Evolutionary conservation across 176 grass and related monocot species (phyloP), one percentile per base, ranked within the genome.

Genomic region (Typha latifolia): DNA sequence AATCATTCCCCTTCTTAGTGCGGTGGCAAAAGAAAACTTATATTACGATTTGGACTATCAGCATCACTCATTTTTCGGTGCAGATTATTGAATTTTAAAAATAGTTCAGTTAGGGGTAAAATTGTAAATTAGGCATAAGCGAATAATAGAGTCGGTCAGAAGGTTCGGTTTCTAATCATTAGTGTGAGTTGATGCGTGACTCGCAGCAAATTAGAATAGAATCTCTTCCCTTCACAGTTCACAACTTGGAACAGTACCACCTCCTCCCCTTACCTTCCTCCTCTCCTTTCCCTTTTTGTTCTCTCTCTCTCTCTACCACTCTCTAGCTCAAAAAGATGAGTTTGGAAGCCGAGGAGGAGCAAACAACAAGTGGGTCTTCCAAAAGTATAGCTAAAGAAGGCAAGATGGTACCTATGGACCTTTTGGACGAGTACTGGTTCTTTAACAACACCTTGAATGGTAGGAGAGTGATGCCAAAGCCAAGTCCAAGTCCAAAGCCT

Each of bases 361-460:
- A 62, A 12, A 29, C 18, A 15, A 18, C 34, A 48, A 20, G 72
- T 52, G 62, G 26, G 26, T 43, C 72, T 52, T 22, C 47, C 22
- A 64, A 48, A 11, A 12, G 21, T 52, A 26, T 48, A 10, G 47
- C 48, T 23, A 47, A 43, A 21, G 48, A 65, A 31, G 24, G 26
- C 27, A 65, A 53, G 24, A 22, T 52, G 15, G 13, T 11, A 23
- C 78, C 79, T 12, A 67, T 86, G 74, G 77, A 88, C 43, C 47
- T 96, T 63, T 78, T 89, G 15, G 92, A 96, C 47, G 92, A 96
- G 49, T 72, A 72, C 64, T 96, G 92, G 92, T 91, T 96, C 85
- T 91, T 88, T 72, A 72, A 79, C 79, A 96, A 91, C 85, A 68
- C 74, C 49, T 72, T 96, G 52, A 75, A 49, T 32, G 52, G n/a